Percentiles rank a stretch among this genome's conserved stretches.
Evolutionary conservation across 2,329 filamentous ascomycete genomes (phyloP).

Genomic region (Tolypocladium paradoxum): DNA sequence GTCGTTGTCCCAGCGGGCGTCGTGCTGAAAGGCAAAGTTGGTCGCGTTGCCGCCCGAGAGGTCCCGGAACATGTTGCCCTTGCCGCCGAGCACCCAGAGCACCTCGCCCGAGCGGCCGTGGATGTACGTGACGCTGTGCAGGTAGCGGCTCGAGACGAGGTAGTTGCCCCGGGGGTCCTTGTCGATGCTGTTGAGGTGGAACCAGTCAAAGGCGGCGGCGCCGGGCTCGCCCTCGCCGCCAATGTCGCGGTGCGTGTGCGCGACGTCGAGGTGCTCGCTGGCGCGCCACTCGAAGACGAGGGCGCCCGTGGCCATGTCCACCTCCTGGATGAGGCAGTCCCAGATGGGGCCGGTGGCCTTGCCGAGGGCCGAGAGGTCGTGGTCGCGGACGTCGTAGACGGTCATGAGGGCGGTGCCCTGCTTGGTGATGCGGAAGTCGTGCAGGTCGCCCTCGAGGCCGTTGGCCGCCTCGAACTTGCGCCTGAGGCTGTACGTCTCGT

Average conservation of each 20-base stretch:
- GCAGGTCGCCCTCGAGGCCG: constrained; percentile 21
- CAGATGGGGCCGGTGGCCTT: constrained; percentile 1
- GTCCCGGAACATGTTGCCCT: constrained; percentile 21
- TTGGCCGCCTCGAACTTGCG: constrained; percentile 1
- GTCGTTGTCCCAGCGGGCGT: constrained; percentile 32
- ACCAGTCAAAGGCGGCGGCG: constrained; percentile 12
- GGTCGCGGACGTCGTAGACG: constrained; percentile 22
- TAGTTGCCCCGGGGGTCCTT: constrained; percentile 22
- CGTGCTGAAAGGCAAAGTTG: constrained; percentile 38
- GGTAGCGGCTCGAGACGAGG: constrained; percentile 14
- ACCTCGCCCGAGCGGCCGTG: constrained; percentile 31
- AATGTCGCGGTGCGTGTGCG: constrained; percentile 8
- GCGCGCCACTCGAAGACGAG: constrained; percentile 26
- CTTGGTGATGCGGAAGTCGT: constrained; percentile 25
- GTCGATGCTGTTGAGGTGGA: constrained; percentile 25
- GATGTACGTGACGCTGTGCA: constrained; percentile 12
- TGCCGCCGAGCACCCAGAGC: constrained; percentile 41
- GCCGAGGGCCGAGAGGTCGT: constrained; percentile 21
- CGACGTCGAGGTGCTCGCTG: constrained; percentile 14
- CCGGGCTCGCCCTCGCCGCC: constrained; percentile 13
- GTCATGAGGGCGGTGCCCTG: constrained; percentile 26
- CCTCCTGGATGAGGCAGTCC: constrained; percentile 24
- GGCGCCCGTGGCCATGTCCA: constrained; percentile 23
- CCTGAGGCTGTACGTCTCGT: constrained; percentile 3
- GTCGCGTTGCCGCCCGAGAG: constrained; percentile 22